Evolutionary conservation across 2,329 filamentous ascomycete species (phyloP).

Genomic region (Verticillium nubilum): DNA sequence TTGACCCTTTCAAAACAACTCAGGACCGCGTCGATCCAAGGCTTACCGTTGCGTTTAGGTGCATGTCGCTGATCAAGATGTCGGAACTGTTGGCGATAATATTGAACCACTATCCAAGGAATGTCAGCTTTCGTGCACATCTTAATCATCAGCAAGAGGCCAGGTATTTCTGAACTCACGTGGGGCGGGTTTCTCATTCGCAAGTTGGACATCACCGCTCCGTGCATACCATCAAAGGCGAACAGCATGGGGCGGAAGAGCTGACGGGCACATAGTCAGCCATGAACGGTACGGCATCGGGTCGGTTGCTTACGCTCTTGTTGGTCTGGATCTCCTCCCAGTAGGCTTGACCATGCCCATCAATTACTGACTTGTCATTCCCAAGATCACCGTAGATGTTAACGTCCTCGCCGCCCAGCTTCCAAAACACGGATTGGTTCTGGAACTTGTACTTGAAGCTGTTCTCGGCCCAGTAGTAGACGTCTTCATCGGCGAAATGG

Average conservation of each 20-base stretch:
- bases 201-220: conserved; percentile 52
- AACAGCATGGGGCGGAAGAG: conserved; percentile 54
- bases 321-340: conserved; percentile 9
- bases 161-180: background rate
- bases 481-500: conserved; percentile 59
- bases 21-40: too few relatives aligned
- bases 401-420: conserved; percentile 30
- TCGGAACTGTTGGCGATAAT: conserved; percentile 62
- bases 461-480: conserved; percentile 59
- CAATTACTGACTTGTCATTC: conserved; percentile 30
- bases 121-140: background rate
- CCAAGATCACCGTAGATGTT: conserved; percentile 56
- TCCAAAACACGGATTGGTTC: conserved; percentile 45
- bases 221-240: conserved; percentile 50
- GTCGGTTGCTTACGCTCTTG: conserved; percentile 4
- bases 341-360: conserved; percentile 53
- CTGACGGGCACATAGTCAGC: conserved; percentile 37
- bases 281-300: too few relatives aligned
- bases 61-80: conserved; percentile 57
- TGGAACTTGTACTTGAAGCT: conserved; percentile 61
- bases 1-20: too few relatives aligned
- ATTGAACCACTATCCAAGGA: conserved; percentile 32
- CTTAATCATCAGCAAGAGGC: background rate
- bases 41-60: conserved; percentile 30
- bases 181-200: conserved; percentile 51